Percentiles rank a stretch among this genome's conserved stretches.
phyloP scores from a whole-genome alignment of 306 rosid species.

The Inga oerstediana region DNA sequence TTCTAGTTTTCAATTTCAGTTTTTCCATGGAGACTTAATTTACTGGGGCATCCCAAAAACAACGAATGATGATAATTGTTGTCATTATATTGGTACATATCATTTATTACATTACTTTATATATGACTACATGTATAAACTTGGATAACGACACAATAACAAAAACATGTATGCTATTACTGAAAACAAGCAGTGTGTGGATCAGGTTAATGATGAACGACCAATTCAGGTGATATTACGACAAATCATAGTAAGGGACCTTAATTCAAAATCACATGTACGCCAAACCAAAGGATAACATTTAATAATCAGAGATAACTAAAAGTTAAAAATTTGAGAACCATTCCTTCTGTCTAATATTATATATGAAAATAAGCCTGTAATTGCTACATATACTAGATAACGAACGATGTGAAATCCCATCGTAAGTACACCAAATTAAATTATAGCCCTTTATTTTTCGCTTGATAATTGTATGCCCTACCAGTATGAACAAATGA shows the following conservation, averaged over 20 bases:
- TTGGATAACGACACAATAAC: constrained; percentile 38
- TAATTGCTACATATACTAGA: background rate
- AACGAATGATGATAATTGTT: background rate
- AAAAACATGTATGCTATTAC: background rate
- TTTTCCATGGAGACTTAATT: background rate
- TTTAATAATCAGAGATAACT: constrained; percentile 9
- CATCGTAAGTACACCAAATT: background rate
- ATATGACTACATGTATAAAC: constrained; percentile 21
- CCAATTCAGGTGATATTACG: background rate
- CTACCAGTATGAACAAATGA: background rate
- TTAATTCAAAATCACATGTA: constrained; percentile 28
- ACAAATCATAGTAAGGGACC: background rate
- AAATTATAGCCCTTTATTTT: background rate
- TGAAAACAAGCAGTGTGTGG: background rate
- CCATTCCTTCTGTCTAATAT: constrained; percentile 18
- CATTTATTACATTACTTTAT: background rate
- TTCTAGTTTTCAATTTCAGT: background rate
- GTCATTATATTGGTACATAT: background rate
- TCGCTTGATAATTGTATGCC: background rate
- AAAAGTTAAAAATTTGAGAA: constrained; percentile 16
- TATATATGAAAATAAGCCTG: background rate
- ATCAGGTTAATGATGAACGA: background rate
- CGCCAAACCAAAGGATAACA: constrained; percentile 15
- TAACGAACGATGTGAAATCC: constrained; percentile 1
- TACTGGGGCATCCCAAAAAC: background rate